Conservation (phyloP, 495 filamentous ascomycete species). For the Patellaria atrata region DNA sequence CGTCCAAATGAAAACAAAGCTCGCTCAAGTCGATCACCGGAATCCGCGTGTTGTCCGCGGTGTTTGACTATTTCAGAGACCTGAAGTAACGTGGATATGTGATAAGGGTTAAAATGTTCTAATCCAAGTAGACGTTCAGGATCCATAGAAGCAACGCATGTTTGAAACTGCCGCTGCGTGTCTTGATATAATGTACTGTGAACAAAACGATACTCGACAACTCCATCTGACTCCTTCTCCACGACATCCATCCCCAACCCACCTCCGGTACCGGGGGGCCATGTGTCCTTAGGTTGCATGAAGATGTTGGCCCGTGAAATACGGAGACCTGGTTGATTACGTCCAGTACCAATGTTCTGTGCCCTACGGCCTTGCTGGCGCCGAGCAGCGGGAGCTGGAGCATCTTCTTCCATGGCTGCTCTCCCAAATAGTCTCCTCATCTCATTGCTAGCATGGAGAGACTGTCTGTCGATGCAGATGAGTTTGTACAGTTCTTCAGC, state of each 20-base stretch:
- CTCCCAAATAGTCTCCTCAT: constrained; percentile 89
- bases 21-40: constrained; percentile 79
- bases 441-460: constrained; percentile 78
- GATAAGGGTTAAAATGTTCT: constrained; percentile 62
- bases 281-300: constrained; percentile 79
- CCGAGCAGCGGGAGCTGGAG: constrained; percentile 26
- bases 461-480: constrained; percentile 58
- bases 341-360: constrained; percentile 45
- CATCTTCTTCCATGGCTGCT: constrained; percentile 49
- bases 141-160: constrained; percentile 68
- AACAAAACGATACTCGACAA: constrained; percentile 54
- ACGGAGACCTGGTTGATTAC: constrained; percentile 39
- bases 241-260: constrained; percentile 74
- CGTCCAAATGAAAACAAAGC: constrained; percentile 89
- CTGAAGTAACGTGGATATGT: constrained; percentile 84
- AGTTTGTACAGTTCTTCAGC: constrained; percentile 28
- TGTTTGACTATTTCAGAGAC: constrained; percentile 86
- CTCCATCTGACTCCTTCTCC: constrained; percentile 35
- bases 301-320: constrained; percentile 65
- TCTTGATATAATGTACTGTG: constrained; percentile 65
- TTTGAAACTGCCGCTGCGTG: constrained; percentile 61
- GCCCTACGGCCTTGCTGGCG: constrained; percentile 36
- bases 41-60: constrained; percentile 68
- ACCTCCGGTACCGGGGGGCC: constrained; percentile 67
- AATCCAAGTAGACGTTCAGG: constrained; percentile 53